Percentiles rank a stretch among this genome's conserved stretches.
Evolutionary conservation across 2,329 filamentous ascomycete species (phyloP).

Genomic region (Ceratocystis albifundus): DNA sequence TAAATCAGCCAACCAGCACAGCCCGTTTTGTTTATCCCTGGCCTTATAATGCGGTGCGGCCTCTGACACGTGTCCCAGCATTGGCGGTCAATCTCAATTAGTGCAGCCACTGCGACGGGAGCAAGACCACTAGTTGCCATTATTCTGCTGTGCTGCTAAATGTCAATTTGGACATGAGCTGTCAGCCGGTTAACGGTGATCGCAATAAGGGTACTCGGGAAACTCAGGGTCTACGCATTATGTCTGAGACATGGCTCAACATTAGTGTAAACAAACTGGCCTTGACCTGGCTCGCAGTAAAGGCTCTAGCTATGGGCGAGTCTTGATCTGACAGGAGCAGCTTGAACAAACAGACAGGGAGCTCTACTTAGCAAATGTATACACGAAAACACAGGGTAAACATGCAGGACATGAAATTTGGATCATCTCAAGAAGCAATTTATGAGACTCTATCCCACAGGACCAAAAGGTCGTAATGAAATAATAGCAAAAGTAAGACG

Average conservation of each 20-base stretch:
- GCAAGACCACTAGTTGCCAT: neutral
- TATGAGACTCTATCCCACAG: neutral
- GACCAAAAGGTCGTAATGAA: no score
- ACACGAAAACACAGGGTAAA: neutral
- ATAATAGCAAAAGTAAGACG: neutral
- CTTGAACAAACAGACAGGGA: neutral
- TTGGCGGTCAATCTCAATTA: neutral
- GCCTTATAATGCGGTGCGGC: neutral
- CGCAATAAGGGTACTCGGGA: neutral
- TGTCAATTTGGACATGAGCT: no score
- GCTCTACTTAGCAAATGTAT: neutral
- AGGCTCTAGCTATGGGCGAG: no score
- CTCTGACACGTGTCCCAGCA: constrained; percentile 7
- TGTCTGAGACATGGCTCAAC: neutral
- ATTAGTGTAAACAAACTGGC: neutral
- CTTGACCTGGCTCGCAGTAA: no score
- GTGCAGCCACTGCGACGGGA: neutral
- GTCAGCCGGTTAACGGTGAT: no score
- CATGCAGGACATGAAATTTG: constrained; percentile 5
- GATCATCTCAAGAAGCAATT: neutral
- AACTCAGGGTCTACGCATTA: no score
- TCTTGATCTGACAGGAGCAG: neutral
- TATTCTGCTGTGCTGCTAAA: neutral
- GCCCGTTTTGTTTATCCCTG: neutral
- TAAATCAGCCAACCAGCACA: neutral